These are phyloP conservation scores for Porphyrellus cyaneotinctus DNA, from an alignment of 768 basidiomycete species.

Conservation along the genomic window DNA sequence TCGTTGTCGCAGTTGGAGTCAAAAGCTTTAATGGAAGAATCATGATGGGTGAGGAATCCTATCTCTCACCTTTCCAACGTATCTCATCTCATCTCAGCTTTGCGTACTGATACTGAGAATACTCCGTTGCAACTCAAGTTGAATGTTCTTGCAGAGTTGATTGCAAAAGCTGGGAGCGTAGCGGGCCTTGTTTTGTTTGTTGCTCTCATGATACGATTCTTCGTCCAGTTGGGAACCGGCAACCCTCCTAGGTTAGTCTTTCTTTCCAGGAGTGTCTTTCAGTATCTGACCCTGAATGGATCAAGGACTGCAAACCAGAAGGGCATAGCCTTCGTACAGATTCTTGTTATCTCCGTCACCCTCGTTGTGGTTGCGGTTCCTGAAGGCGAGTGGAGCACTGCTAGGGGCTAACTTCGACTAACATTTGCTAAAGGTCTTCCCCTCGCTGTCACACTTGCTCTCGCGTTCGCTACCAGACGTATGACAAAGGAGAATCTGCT, in stretches of 20 bases:
- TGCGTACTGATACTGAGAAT: slow-evolving; percentile 80
- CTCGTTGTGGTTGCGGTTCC: slow-evolving; percentile 85
- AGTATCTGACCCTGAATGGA: slow-evolving; percentile 7
- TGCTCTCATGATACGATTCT: slow-evolving; percentile 90
- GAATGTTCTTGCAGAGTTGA: slow-evolving; percentile 90
- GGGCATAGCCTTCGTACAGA: slow-evolving; percentile 87
- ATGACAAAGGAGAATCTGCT: slow-evolving; percentile 95
- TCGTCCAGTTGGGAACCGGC: slow-evolving; percentile 73
- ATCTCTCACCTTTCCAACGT: background rate
- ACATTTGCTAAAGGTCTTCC: slow-evolving; percentile 61
- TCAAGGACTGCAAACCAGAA: slow-evolving; percentile 70
- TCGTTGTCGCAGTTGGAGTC: slow-evolving; percentile 88
- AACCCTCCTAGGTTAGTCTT: slow-evolving; percentile 51
- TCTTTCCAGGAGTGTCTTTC: background rate
- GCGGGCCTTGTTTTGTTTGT: slow-evolving; percentile 80
- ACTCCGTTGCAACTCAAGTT: slow-evolving; percentile 94
- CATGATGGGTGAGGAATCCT: slow-evolving; percentile 73
- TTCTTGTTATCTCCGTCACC: slow-evolving; percentile 92
- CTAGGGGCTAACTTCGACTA: background rate
- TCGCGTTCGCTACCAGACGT: slow-evolving; percentile 97
- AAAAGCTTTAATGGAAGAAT: slow-evolving; percentile 95
- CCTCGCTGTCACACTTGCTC: slow-evolving; percentile 90
- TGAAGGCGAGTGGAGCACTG: slow-evolving; percentile 48
- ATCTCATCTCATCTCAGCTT: slow-evolving; percentile 44
- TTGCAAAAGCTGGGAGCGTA: slow-evolving; percentile 83